Evolutionary conservation across 2,329 filamentous ascomycete species (phyloP), one percentile per base, ranked within the genome.

Genomic region (Alternaria panax): DNA sequence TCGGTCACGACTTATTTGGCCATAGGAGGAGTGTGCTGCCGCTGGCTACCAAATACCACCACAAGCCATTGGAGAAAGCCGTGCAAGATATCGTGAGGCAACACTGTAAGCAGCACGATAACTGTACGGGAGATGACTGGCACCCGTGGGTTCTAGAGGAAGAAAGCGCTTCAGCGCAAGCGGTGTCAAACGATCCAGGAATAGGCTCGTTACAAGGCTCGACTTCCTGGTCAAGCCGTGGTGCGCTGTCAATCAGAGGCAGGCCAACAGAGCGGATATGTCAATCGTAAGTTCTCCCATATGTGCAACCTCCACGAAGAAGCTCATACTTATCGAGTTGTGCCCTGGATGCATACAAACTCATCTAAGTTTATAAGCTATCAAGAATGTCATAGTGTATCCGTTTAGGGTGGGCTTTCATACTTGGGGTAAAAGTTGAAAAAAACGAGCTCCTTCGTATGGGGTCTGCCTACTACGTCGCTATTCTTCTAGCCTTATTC

Each of bases 1-100:
- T 84, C 5, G 82, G 82, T 28, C 75, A 84, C 20, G 79, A 83
- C 54, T 72, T 84, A 2, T 84, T 84, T 63, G 82, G 82, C 2
- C 78, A 77, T 36, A 70, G 77, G 14, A 72, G 81, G 50, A 82
- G 77, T 55, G 69, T 75, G 27, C 65, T 84, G 4, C 82, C 82
- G 0, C 67, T 84, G 20, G 78, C 77, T 18, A 84, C 82, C 5
- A 84, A 84, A 57, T 84, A 83, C 63, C 75, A 81, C 59, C 81
- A 83, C 59, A 79, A 80, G 61, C 82, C 82, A 0, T 68, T 84
- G 5, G 81, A 84, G 66, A 77, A 76, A 51, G 82, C 82, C 0
- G 82, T 84, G 1, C 76, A 78, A 46, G 74, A 79, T 7, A 80
- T 84, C 16, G 81, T 84, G 4, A 74, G 67, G 34, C 72, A 76